Evolutionary conservation across 2,329 filamentous ascomycete genomes (phyloP).

Genomic region (Ophiostoma quercus): DNA sequence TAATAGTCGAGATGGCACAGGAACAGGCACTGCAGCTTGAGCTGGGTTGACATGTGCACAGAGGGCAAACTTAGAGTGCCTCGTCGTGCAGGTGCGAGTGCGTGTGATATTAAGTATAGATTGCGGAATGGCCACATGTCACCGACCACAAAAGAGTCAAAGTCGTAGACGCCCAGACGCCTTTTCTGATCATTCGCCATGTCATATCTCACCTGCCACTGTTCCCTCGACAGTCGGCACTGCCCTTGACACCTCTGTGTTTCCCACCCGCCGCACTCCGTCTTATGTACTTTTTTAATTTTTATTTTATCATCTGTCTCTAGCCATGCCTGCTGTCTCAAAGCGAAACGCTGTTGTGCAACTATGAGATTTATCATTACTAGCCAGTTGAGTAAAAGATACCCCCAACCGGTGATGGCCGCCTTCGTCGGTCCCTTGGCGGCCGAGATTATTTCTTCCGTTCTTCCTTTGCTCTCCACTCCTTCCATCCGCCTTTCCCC

Average conservation of each 20-base stretch:
- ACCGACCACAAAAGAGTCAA: background rate
- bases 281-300: background rate
- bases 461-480: background rate
- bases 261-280: conserved; percentile 3
- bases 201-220: background rate
- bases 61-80: background rate
- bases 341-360: conserved; percentile 6
- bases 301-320: background rate
- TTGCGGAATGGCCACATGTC: background rate
- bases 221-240: conserved; percentile 11
- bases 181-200: background rate
- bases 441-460: background rate
- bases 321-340: background rate
- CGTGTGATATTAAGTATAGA: background rate
- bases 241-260: conserved; percentile 12
- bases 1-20: background rate
- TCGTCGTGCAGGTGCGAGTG: background rate
- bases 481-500: background rate
- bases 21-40: background rate
- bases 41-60: background rate
- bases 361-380: background rate
- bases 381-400: background rate
- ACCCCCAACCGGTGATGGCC: background rate
- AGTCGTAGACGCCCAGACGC: background rate
- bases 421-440: background rate